These are phyloP conservation scores for Raddia guianensis DNA, from an alignment of 176 grass and related monocot species.

Conservation along the genomic window DNA sequence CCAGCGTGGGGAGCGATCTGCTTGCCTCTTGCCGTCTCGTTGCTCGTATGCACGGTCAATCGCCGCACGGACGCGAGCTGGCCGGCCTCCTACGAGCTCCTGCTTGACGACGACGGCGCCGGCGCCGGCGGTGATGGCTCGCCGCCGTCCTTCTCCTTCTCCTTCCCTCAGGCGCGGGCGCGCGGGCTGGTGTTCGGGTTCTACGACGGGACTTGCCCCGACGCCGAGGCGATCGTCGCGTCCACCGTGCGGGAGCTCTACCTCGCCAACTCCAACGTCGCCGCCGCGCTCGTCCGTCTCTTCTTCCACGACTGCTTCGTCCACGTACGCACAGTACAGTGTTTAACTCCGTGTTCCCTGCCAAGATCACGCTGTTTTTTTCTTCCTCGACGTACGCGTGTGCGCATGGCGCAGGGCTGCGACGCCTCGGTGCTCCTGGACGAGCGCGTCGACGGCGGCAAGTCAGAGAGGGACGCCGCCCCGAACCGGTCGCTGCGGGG, in stretches of 20 bases:
- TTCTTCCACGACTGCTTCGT: conserved; percentile 67
- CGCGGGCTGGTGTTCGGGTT: conserved; percentile 41
- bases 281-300: conserved; percentile 46
- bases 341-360: background rate
- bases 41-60: conserved; percentile 33
- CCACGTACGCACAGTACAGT: conserved; percentile 33
- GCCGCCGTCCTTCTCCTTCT: conserved; percentile 45
- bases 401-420: conserved; percentile 43
- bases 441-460: conserved; percentile 12
- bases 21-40: conserved; percentile 19
- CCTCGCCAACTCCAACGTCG: conserved; percentile 38
- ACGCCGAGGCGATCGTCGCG: conserved; percentile 44
- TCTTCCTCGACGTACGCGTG: background rate
- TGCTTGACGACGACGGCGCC: conserved; percentile 25
- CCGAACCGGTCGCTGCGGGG: conserved; percentile 58
- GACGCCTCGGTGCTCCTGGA: conserved; percentile 61
- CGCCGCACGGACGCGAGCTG: background rate
- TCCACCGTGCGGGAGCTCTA: conserved; percentile 47
- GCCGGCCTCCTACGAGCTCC: background rate
- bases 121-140: background rate
- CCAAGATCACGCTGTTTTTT: conserved; percentile 5
- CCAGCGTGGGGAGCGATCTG: background rate
- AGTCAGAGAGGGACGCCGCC: conserved; percentile 48
- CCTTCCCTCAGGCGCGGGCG: conserved; percentile 9
- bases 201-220: conserved; percentile 53